Conservation (phyloP, 2,329 filamentous ascomycete species). For the Periconia macrospinosa region DNA sequence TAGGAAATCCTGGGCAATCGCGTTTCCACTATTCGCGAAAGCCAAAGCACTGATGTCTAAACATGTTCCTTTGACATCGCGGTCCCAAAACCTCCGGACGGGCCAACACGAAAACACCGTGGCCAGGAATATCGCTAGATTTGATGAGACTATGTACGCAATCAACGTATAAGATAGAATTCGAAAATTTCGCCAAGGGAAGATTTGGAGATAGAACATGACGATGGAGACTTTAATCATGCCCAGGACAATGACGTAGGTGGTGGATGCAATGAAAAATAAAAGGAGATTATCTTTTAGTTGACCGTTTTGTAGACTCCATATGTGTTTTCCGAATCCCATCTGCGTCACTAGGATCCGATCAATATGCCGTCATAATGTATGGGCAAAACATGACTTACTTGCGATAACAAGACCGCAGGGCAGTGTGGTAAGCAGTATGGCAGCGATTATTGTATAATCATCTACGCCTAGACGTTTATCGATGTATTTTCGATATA, state of each 20-base stretch:
- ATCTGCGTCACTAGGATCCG: conserved; percentile 15
- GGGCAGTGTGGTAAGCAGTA: conserved; percentile 20
- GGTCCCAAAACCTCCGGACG: conserved; percentile 28
- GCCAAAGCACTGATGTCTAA: conserved; percentile 21
- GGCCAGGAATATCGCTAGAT: conserved; percentile 17
- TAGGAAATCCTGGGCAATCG: conserved; percentile 29
- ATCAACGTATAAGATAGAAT: conserved; percentile 20
- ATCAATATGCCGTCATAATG: not conserved
- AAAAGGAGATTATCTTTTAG: conserved; percentile 13
- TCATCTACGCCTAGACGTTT: conserved; percentile 22
- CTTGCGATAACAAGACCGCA: conserved; percentile 20
- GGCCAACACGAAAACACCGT: conserved; percentile 28
- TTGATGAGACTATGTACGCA: conserved; percentile 17
- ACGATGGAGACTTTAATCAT: conserved; percentile 30
- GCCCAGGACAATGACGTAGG: conserved; percentile 22
- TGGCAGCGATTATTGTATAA: conserved; percentile 17
- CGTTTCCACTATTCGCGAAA: conserved; percentile 24
- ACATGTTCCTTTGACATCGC: conserved; percentile 25
- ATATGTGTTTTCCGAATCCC: conserved; percentile 28
- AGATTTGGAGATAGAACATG: conserved; percentile 34
- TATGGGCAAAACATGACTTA: conserved; percentile 5
- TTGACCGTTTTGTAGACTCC: conserved; percentile 14
- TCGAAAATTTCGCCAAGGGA: conserved; percentile 17
- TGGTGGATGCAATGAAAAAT: conserved; percentile 23
- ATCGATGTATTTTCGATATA: conserved; percentile 16